Evolutionary conservation across 2,329 filamentous ascomycete genomes (phyloP).

Genomic region (Aspergillus sojae): DNA sequence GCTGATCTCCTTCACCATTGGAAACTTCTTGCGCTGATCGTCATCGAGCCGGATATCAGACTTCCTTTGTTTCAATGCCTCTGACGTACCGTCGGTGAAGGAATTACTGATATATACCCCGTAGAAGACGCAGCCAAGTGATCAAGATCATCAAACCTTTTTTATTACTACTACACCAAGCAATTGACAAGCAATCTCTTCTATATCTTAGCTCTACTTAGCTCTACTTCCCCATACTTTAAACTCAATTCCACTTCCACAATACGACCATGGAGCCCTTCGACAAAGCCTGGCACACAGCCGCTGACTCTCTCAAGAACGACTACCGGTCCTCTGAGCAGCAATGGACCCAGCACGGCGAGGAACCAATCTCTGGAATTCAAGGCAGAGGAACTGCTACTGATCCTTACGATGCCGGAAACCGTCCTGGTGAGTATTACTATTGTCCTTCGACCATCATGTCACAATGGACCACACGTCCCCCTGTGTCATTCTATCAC

Average conservation of each 20-base stretch:
- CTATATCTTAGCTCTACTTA: not conserved
- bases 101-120: not conserved
- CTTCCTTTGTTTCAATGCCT: not conserved
- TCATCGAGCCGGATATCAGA: not conserved
- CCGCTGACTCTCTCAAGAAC: constrained; percentile 55
- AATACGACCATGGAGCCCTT: constrained; percentile 63
- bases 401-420: constrained; percentile 80
- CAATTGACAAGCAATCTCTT: not conserved
- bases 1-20: not conserved
- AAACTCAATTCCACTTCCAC: not conserved
- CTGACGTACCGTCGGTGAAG: not conserved
- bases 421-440: constrained; percentile 59
- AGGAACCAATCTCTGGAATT: constrained; percentile 73
- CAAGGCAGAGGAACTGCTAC: constrained; percentile 66
- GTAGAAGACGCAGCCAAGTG: not conserved
- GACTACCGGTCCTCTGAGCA: constrained; percentile 29
- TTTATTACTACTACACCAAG: not conserved
- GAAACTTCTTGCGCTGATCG: not conserved
- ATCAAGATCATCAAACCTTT: not conserved
- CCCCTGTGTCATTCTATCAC: no score
- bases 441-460: not conserved
- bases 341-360: constrained; percentile 36
- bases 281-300: constrained; percentile 54
- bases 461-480: not conserved
- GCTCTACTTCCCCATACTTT: not conserved